phyloP scores from a whole-genome alignment of 2,329 filamentous ascomycete genomes.

The Phaeosphaeriaceae sp. region DNA sequence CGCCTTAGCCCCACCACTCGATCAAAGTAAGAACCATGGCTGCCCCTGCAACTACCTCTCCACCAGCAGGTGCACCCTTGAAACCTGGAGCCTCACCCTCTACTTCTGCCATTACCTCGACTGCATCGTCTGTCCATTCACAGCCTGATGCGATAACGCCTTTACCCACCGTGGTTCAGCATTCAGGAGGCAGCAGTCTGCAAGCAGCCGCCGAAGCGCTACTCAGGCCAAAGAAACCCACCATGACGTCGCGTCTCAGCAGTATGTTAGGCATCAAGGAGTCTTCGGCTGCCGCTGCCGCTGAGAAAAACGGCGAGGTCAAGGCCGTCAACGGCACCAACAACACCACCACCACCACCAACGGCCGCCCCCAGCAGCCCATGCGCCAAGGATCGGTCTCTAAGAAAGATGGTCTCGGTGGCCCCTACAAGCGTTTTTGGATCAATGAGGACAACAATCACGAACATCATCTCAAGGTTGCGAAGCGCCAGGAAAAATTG shows the following conservation, averaged over 20 bases:
- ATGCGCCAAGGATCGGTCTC: constrained; percentile 40
- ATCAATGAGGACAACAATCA: constrained; percentile 72
- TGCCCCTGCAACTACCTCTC: constrained; percentile 35
- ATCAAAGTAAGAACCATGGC: constrained; percentile 36
- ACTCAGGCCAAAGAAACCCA: constrained; percentile 48
- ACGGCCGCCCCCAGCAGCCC: constrained; percentile 33
- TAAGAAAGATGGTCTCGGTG: constrained; percentile 33
- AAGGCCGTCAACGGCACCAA: constrained; percentile 38
- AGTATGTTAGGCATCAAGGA: constrained; percentile 49
- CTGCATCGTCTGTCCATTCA: constrained; percentile 47
- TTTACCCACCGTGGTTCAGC: constrained; percentile 31
- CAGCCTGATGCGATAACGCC: constrained; percentile 42
- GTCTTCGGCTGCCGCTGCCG: constrained; percentile 23
- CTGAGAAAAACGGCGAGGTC: constrained; percentile 38
- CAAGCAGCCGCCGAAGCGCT: constrained; percentile 41
- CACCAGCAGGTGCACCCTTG: constrained; percentile 32
- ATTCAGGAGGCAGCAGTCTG: constrained; percentile 35
- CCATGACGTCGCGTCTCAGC: constrained; percentile 52
- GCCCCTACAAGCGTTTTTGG: constrained; percentile 60
- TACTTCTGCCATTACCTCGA: constrained; percentile 43
- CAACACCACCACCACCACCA: too few species aligned
- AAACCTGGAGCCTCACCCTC: constrained; percentile 37
- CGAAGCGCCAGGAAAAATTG: constrained; percentile 91
- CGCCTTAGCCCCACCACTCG: constrained; percentile 21
- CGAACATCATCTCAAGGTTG: constrained; percentile 86